A percentile compares a stretch with the other conserved stretches of the same genome.
These are phyloP conservation scores for Cyphellophora europaea DNA, from an alignment of 2,329 filamentous ascomycete genomes.

Conservation along the genomic window DNA sequence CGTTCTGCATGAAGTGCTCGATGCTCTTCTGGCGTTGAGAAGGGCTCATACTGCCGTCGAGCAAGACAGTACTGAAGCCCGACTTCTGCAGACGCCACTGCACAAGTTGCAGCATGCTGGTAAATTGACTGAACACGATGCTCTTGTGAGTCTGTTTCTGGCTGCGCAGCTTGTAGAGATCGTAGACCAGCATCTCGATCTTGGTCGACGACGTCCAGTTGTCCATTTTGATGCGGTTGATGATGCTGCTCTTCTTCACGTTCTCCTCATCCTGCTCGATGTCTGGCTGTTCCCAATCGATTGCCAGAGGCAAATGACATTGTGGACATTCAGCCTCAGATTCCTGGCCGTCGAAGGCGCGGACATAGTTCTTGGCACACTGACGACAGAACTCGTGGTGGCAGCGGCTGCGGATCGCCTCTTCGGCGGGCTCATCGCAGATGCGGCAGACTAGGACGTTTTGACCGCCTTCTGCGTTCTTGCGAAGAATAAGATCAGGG, in stretches of 20 bases:
- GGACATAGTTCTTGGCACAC: conserved; percentile 71
- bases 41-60: conserved; percentile 95
- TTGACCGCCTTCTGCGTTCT: conserved; percentile 73
- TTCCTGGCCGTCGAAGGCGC: conserved; percentile 55
- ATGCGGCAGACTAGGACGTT: conserved; percentile 89
- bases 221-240: conserved; percentile 98
- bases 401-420: conserved; percentile 84
- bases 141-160: conserved; percentile 92
- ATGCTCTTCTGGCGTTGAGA: conserved; percentile 88
- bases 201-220: conserved; percentile 98
- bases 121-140: conserved; percentile 96
- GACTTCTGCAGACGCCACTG: conserved; percentile 93
- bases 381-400: conserved; percentile 85
- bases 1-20: conserved; percentile 91
- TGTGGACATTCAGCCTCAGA: conserved; percentile 59
- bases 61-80: conserved; percentile 97
- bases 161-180: conserved; percentile 82
- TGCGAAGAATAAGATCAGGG: conserved; percentile 86
- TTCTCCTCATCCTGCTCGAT: conserved; percentile 82
- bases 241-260: conserved; percentile 92
- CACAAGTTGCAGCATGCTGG: conserved; percentile 91
- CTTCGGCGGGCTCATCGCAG: conserved; percentile 92
- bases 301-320: conserved; percentile 81
- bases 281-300: conserved; percentile 90
- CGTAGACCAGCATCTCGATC: conserved; percentile 92